Percentiles rank a stretch among this genome's conserved stretches.
phyloP scores from a whole-genome alignment of 768 basidiomycete species.

The Lentinus brumalis region DNA sequence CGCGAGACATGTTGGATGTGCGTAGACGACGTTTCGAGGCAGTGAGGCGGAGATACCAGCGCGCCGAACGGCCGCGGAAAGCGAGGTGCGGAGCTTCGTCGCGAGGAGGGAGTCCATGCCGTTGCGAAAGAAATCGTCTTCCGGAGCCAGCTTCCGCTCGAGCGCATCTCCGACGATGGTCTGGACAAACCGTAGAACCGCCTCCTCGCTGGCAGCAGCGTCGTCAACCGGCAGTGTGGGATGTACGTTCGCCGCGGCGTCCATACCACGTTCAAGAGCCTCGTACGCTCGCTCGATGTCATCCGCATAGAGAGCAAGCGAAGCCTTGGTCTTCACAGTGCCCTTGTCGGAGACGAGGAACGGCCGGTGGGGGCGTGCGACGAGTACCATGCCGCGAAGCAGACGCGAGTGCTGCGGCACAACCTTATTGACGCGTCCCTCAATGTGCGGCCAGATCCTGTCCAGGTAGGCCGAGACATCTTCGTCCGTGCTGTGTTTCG shows the following conservation, averaged over 20 bases:
- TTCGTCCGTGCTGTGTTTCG: not conserved
- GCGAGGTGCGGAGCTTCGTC: constrained; percentile 28
- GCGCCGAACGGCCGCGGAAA: constrained; percentile 24
- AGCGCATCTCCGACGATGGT: constrained; percentile 38
- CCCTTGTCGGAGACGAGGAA: constrained; percentile 26
- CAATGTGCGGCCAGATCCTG: not conserved
- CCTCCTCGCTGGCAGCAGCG: constrained; percentile 24
- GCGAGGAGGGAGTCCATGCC: constrained; percentile 27
- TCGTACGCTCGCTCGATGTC: constrained; percentile 39
- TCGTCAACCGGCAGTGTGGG: constrained; percentile 29
- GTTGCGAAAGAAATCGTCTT: constrained; percentile 41
- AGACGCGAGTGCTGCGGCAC: constrained; percentile 32
- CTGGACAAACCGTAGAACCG: constrained; percentile 32
- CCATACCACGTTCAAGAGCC: constrained; percentile 34
- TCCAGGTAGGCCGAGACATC: not conserved
- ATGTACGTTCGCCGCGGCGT: constrained; percentile 34
- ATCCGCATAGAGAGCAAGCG: constrained; percentile 34
- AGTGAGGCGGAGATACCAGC: constrained; percentile 12
- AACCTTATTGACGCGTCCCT: constrained; percentile 21
- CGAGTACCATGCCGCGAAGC: constrained; percentile 28
- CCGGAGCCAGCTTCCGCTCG: constrained; percentile 28
- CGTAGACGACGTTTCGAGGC: constrained; percentile 25
- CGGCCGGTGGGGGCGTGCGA: constrained; percentile 23
- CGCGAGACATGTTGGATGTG: constrained; percentile 21
- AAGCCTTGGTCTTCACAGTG: constrained; percentile 13